Percentiles rank a stretch among this genome's conserved stretches.
These are phyloP conservation scores for Hexamita inflata DNA, from an alignment of 208 protist species.

Conservation along the genomic window DNA sequence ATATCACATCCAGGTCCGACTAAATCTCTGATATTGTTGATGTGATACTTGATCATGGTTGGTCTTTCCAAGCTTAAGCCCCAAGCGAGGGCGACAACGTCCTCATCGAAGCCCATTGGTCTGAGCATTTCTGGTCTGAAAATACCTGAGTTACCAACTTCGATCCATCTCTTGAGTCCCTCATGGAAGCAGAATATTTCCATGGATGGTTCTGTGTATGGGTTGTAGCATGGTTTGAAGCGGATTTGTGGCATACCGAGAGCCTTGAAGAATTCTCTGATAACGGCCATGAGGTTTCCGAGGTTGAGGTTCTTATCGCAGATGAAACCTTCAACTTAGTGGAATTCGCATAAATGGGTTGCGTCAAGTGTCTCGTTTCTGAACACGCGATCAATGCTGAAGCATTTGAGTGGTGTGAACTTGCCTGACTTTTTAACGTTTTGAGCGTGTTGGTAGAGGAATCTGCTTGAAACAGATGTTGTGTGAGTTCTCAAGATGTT, in stretches of 20 bases:
- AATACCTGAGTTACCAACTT: slow-evolving; percentile 51
- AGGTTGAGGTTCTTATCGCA: slow-evolving; percentile 85
- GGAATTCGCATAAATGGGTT: slow-evolving; percentile 99
- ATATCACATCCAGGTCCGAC: slow-evolving; percentile 78
- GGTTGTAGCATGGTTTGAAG: slow-evolving; percentile 99
- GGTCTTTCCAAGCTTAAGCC: slow-evolving; percentile 94
- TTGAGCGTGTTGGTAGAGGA: slow-evolving; percentile 77
- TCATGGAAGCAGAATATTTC: slow-evolving; percentile 94
- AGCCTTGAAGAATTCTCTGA: slow-evolving; percentile 85
- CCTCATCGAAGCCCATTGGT: slow-evolving; percentile 90
- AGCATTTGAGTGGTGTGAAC: slow-evolving; percentile 85
- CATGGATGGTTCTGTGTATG: slow-evolving; percentile 99
- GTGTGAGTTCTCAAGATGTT: slow-evolving; percentile 99
- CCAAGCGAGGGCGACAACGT: slow-evolving; percentile 91
- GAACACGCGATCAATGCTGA: slow-evolving; percentile 99
- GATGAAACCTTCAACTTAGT: slow-evolving; percentile 97
- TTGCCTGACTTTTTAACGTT: slow-evolving; percentile 29
- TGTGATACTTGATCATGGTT: slow-evolving; percentile 96
- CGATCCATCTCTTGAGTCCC: slow-evolving; percentile 72
- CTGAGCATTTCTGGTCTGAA: slow-evolving; percentile 90
- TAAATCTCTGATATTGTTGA: slow-evolving; percentile 93
- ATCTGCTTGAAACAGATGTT: slow-evolving; percentile 85
- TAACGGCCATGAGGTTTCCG: slow-evolving; percentile 89
- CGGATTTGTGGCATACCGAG: slow-evolving; percentile 78
- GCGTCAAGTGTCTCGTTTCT: slow-evolving; percentile 98